Conservation (phyloP, 495 filamentous ascomycete species). For the Aspergillus indologenus region DNA sequence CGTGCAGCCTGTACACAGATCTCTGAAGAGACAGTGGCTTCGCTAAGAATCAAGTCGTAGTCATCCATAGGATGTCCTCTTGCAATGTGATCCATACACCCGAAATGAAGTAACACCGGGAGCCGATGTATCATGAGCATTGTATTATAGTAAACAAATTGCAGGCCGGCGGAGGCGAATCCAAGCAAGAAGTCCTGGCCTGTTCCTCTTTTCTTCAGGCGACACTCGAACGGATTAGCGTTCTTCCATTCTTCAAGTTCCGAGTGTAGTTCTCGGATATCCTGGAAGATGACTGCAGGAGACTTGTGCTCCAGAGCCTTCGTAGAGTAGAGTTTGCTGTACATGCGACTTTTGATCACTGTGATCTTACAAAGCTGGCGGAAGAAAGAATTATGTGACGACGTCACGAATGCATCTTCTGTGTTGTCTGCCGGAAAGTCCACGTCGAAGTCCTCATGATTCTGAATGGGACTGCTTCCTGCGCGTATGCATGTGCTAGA, state of each 20-base stretch:
- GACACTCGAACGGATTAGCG: conserved; percentile 67
- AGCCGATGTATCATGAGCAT: conserved; percentile 95
- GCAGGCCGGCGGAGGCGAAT: conserved; percentile 81
- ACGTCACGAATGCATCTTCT: conserved; percentile 68
- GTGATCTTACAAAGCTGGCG: conserved; percentile 83
- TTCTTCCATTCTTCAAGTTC: conserved; percentile 92
- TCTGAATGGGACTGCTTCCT: conserved; percentile 83
- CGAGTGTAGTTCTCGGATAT: conserved; percentile 81
- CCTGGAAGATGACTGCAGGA: conserved; percentile 79
- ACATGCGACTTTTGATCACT: conserved; percentile 87
- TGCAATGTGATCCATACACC: conserved; percentile 12
- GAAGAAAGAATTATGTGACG: conserved; percentile 79
- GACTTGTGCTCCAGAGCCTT: conserved; percentile 74
- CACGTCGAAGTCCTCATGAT: conserved; percentile 95
- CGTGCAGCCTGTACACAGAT: conserved; percentile 85
- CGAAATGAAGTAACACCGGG: conserved; percentile 80
- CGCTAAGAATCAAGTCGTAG: conserved; percentile 54
- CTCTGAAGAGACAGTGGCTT: conserved; percentile 77
- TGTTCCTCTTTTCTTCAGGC: conserved; percentile 77
- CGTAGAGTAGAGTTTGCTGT: conserved; percentile 81
- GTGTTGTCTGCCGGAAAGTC: conserved; percentile 78
- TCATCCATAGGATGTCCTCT: conserved; percentile 8
- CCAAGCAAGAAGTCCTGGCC: conserved; percentile 81
- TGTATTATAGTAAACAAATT: conserved; percentile 94
- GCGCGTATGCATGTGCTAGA: conserved; percentile 74